Evolutionary conservation across 106 monocot genomes (phyloP), one percentile per base, ranked within the genome.

Genomic region (Iris macrosiphon): DNA sequence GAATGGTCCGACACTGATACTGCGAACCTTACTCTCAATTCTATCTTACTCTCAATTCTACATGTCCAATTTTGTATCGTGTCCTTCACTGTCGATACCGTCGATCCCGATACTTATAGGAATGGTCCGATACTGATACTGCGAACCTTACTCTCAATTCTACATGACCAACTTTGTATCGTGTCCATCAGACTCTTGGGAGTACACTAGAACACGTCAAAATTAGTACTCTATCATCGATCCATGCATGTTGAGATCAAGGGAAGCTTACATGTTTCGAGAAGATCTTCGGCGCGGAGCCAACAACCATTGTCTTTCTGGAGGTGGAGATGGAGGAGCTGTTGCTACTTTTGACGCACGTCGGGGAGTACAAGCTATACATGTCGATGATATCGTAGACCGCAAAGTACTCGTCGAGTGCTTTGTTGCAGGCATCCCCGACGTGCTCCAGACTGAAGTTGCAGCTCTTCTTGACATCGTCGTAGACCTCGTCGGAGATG

Each of bases 331-430:
- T 43, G 21, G 55, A 28, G 6, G 42, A 34, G 10, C 67, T 54
- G 3, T 22, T 15, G 5, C 52, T 70, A 15, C 51, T 14, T 16
- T 45, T 40, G n/a, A 77, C 71, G 22, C 92, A 92, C 4, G 7
- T 31, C 0, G 87, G 82, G 4, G 65, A 13, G 31, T 93, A 87
- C 54, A 99, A 59, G 75, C 87, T 92, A 59, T 91, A 99, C 84
- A 99, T 91, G 62, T 99, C 71, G 26, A 99, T 81, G 57, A 99
- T 61, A 6, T 65, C 4, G 25, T 91, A 91, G 23, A 99, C 81
- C 2, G 48, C 67, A 34, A 62, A 84, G 72, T 87, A 99, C 40
- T 75, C 31, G 2, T 22, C 15, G 41, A 99, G 2, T 7, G 74
- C 75, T 0, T 7, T 31, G 7, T 50, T 46, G 46, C 98, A 99